Evolutionary conservation across 108 stramenopile species (phyloP), one percentile per base, ranked within the genome.

Genomic region (Conticribra weissflogii): DNA sequence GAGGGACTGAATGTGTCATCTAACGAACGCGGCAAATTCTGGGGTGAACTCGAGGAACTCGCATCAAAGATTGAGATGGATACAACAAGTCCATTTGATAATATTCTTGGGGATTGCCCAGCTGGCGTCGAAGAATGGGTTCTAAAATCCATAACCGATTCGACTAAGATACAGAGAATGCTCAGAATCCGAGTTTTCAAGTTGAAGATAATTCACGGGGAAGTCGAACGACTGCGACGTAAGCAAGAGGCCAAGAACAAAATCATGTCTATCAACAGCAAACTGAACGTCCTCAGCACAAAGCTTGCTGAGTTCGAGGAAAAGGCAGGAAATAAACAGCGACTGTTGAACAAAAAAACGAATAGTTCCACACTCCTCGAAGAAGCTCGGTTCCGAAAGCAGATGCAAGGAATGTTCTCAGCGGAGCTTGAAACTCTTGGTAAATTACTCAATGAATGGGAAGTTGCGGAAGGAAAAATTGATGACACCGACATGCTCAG

Each of bases 311-410:
- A 90, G 0, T 92, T 92, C 57, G 94, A 92, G 63, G 81, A 88
- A 33, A 81, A 82, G 30, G 79, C 90, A 21, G 83, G 86, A 28
- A 73, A 74, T 75, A 95, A 88, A 65, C 75, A 87, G 31, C 66
- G 90, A 8, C 81, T 91, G 1, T 48, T 91, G 21, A 87, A 82
- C 18, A 90, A 90, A 60, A 88, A 90, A 63, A 64, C 74, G 3
- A 87, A 85, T 47, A 86, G 89, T 48, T 66, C 83, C 5, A 49
- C 66, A 12, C 67, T 92, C 8, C 66, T 89, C 28, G 88, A 88
- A 54, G 91, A 95, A 63, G 94, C 90, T 66, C 74, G 83, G 14
- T 92, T 83, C 63, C 75, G 94, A 24, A 92, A 89, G 52, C 89
- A 95, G 56, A 95, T 92, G 88, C 82, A 92, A 73, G 44, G 64